Evolutionary conservation across 768 basidiomycete species (phyloP), one percentile per base, ranked within the genome.

Genomic region (Boletus tylopilopsis): DNA sequence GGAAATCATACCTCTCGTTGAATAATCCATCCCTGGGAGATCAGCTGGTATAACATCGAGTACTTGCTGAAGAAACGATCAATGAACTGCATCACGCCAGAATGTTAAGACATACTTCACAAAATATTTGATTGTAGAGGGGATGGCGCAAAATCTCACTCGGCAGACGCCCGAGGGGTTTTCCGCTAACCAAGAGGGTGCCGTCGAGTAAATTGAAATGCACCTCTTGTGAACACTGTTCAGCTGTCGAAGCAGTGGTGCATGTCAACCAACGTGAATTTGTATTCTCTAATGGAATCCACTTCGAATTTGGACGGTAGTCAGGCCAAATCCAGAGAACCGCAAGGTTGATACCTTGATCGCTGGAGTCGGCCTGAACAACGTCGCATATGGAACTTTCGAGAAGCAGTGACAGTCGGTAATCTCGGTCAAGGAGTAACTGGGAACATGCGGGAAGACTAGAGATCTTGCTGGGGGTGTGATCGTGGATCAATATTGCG

Each of bases 381-480:
- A 42, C 16, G 19, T 39, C 24, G 1, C 38, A 33, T 9, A 64
- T 5, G 12, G 46, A 15, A 5, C 35, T 21, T 47, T 66, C 59
- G 5, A 73, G 33, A 6, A 22, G 42, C 21, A 64, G 47, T 6
- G 71, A 60, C 23, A 70, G 45, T 13, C 68, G 62, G 16, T 59
- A 47, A 37, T 73, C 63, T 11, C 71, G 61, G n/a, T 64, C 60
- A 15, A 67, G 50, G 23, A 69, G 56, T 12, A 56, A 24, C 10
- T 37, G 50, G 0, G 55, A 62, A 45, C 45, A 41, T 8, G 22
- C 2, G 2, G 58, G 4, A 1, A 62, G 48, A 15, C 5, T 2
- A 7, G 51, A 48, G 22, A 51, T 10, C 1, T 57, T n/a, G 7
- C 36, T 38, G 1, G 64, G 65, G 0, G 50, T 57, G 39, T 70